Evolutionary conservation across 2,329 filamentous ascomycete species (phyloP).

Genomic region (Thielaviopsis euricoi): DNA sequence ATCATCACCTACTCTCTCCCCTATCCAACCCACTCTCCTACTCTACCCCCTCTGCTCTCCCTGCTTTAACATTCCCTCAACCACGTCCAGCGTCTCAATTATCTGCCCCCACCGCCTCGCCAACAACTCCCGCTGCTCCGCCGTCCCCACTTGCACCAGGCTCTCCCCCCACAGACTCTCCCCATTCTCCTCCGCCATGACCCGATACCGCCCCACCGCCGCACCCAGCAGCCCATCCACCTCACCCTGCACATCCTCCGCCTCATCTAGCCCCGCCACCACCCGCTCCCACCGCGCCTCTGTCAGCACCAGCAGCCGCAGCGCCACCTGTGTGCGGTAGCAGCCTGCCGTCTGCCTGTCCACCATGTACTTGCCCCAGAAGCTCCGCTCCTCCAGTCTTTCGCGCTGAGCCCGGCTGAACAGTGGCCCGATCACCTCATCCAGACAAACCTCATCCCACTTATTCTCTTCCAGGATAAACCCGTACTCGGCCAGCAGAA

Average conservation of each 20-base stretch:
- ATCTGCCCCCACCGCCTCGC: constrained; percentile 27
- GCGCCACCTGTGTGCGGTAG: constrained; percentile 38
- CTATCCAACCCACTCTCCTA: not conserved
- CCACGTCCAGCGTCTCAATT: constrained; percentile 13
- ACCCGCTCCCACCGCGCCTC: constrained; percentile 28
- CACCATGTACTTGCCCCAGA: constrained; percentile 34
- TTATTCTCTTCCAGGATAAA: constrained; percentile 31
- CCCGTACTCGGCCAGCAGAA: constrained; percentile 52
- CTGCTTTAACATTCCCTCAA: not conserved
- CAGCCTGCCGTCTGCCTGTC: constrained; percentile 31
- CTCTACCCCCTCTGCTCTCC: too few species aligned
- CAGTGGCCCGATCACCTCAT: constrained; percentile 28
- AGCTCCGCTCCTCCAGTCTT: constrained; percentile 28
- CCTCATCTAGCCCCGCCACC: constrained; percentile 29
- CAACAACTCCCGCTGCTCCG: constrained; percentile 21
- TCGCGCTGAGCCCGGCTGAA: constrained; percentile 21
- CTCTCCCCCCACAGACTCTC: constrained; percentile 19
- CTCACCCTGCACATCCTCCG: constrained; percentile 23
- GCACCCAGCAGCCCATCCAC: constrained; percentile 22
- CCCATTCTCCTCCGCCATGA: constrained; percentile 15
- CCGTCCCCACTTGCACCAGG: constrained; percentile 17
- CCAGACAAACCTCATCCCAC: constrained; percentile 34
- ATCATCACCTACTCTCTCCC: not conserved
- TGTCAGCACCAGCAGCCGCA: constrained; percentile 24
- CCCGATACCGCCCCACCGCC: constrained; percentile 23